phyloP scores from a whole-genome alignment of 129 eudicot genomes.

The Tagetes patula region DNA sequence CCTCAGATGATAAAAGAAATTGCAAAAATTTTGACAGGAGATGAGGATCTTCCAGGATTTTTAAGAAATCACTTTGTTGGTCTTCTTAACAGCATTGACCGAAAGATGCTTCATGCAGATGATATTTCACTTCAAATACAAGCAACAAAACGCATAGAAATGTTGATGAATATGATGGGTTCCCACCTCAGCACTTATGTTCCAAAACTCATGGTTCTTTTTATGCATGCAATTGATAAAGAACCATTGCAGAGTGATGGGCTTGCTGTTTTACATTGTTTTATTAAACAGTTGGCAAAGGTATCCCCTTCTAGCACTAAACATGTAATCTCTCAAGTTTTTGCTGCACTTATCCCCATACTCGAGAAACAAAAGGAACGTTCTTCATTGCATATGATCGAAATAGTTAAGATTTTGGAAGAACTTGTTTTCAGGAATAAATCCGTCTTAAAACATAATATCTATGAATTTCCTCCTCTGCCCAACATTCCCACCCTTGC shows the following conservation, averaged over 20 bases:
- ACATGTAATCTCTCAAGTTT: conserved; percentile 94
- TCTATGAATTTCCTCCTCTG: conserved; percentile 81
- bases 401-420: conserved; percentile 79
- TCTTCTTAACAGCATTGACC: conserved; percentile 86
- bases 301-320: conserved; percentile 91
- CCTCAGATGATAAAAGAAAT: conserved; percentile 85
- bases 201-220: conserved; percentile 97
- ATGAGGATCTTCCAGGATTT: conserved; percentile 87
- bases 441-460: conserved; percentile 74
- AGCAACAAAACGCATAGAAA: conserved; percentile 83
- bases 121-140: conserved; percentile 81
- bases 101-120: conserved; percentile 86
- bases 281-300: conserved; percentile 69
- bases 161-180: conserved; percentile 94
- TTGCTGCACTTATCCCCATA: conserved; percentile 94
- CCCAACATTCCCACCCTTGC: conserved; percentile 75
- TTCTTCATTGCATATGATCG: conserved; percentile 57
- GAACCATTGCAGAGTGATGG: conserved; percentile 83
- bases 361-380: conserved; percentile 68
- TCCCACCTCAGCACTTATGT: conserved; percentile 87
- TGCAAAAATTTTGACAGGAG: conserved; percentile 75
- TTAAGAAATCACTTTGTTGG: conserved; percentile 84
- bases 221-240: conserved; percentile 84
- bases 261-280: conserved; percentile 77
- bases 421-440: conserved; percentile 82